Conservation (phyloP, 2,329 filamentous ascomycete genomes). For the Ceratocystis eucalypticola region DNA sequence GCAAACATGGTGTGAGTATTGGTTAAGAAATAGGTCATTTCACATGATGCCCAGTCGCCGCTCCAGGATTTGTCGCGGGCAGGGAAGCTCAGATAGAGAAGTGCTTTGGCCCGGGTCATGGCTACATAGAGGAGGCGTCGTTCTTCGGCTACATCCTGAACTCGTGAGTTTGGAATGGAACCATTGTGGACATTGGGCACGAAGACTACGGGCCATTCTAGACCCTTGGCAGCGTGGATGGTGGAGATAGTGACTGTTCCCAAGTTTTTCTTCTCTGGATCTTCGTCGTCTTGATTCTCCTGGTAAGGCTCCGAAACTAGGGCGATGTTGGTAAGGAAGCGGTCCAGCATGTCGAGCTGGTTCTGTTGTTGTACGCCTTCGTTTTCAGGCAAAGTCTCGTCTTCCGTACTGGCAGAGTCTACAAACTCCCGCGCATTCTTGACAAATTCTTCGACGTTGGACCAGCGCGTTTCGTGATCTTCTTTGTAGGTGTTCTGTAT, state of each 20-base stretch:
- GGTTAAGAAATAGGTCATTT: constrained; percentile 24
- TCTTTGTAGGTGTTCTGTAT: constrained; percentile 58
- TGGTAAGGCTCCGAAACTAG: constrained; percentile 68
- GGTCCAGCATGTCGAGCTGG: constrained; percentile 51
- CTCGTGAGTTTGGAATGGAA: constrained; percentile 74
- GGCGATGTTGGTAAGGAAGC: constrained; percentile 80
- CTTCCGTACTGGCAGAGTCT: constrained; percentile 32
- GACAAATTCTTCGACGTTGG: constrained; percentile 80
- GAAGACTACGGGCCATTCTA: constrained; percentile 95
- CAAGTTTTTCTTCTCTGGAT: constrained; percentile 25
- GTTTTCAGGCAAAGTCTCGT: constrained; percentile 50
- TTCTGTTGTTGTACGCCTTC: constrained; percentile 55
- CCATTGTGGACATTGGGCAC: constrained; percentile 81
- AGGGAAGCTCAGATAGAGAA: constrained; percentile 77
- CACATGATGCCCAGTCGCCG: not conserved
- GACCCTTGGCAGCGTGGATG: constrained; percentile 87
- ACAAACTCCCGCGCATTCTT: constrained; percentile 62
- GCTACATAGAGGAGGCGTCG: constrained; percentile 82
- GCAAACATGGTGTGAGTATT: constrained; percentile 30
- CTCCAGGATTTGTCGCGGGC: constrained; percentile 17
- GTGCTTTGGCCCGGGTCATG: constrained; percentile 81
- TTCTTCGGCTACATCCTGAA: constrained; percentile 80
- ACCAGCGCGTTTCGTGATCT: constrained; percentile 67
- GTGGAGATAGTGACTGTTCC: constrained; percentile 75
- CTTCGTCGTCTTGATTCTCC: constrained; percentile 41